Conservation (phyloP, 2,329 filamentous ascomycete genomes). For the Tolypocladium cylindrosporum region DNA sequence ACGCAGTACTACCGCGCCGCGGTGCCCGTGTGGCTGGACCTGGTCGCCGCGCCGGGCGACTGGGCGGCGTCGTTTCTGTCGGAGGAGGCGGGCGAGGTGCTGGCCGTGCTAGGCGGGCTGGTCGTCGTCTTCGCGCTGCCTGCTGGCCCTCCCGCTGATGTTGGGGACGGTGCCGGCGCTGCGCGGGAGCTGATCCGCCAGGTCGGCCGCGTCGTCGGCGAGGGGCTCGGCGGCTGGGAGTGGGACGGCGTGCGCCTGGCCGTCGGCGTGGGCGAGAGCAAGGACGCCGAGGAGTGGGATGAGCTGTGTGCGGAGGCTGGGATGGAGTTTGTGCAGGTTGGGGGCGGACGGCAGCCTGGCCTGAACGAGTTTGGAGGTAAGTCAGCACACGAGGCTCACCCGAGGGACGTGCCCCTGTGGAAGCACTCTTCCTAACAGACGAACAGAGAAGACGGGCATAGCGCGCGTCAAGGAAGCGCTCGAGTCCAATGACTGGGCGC, state of each 20-base stretch:
- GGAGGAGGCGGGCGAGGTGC: slow-evolving; percentile 51
- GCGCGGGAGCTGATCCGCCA: slow-evolving; percentile 35
- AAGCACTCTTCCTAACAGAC: neutral
- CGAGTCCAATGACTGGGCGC: slow-evolving; percentile 56
- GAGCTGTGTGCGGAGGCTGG: slow-evolving; percentile 45
- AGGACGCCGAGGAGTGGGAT: slow-evolving; percentile 49
- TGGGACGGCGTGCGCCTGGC: slow-evolving; percentile 58
- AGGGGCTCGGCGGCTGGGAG: slow-evolving; percentile 48
- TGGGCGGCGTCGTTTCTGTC: slow-evolving; percentile 52
- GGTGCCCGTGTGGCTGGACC: slow-evolving; percentile 59
- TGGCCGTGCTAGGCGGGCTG: slow-evolving; percentile 49
- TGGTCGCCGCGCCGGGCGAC: slow-evolving; percentile 37
- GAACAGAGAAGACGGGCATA: slow-evolving; percentile 47
- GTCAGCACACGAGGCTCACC: too few relatives aligned
- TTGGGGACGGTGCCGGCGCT: slow-evolving; percentile 4
- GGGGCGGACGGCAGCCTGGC: slow-evolving; percentile 22
- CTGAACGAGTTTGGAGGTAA: slow-evolving; percentile 49
- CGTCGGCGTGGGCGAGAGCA: slow-evolving; percentile 40
- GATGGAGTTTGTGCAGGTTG: slow-evolving; percentile 53
- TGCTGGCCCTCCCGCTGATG: neutral
- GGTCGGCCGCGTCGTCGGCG: slow-evolving; percentile 43
- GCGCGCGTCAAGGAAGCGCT: slow-evolving; percentile 50
- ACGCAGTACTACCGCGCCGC: slow-evolving; percentile 52
- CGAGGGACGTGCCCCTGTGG: too few relatives aligned
- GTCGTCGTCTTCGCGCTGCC: slow-evolving; percentile 29